Conservation (phyloP, 148 eudicot species). For the Cornus suecica region DNA sequence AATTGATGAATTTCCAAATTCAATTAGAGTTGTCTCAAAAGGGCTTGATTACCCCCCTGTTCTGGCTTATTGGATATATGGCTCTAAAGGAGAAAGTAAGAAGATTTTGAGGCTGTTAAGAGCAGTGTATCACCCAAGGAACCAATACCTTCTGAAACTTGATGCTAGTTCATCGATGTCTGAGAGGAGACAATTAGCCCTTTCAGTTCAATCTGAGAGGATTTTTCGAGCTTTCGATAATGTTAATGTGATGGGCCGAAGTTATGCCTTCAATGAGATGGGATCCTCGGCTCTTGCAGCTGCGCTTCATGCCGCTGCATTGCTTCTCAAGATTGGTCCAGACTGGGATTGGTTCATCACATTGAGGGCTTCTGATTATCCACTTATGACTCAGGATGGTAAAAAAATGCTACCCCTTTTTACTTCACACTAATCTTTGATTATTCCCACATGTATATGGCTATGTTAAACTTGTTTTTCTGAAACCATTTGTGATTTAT, state of each 20-base stretch:
- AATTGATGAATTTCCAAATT: not conserved
- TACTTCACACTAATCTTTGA: too few species aligned
- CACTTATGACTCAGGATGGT: constrained; percentile 46
- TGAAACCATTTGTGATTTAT: too few species aligned
- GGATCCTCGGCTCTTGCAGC: constrained; percentile 33
- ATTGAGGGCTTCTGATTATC: constrained; percentile 34
- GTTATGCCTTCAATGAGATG: constrained; percentile 21
- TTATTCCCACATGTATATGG: too few species aligned
- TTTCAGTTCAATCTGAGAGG: constrained; percentile 15
- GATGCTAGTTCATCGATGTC: constrained; percentile 16
- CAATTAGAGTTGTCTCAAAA: constrained; percentile 5
- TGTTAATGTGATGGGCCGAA: constrained; percentile 35
- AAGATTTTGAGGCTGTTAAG: constrained; percentile 33
- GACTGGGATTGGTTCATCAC: constrained; percentile 42
- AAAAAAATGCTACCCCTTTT: not conserved
- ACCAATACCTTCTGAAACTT: constrained; percentile 37
- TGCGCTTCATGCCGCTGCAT: constrained; percentile 36
- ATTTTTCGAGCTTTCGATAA: constrained; percentile 27
- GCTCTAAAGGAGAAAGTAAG: constrained; percentile 24
- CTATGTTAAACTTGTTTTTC: too few species aligned
- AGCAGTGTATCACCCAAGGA: constrained; percentile 41
- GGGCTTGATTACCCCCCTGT: constrained; percentile 26
- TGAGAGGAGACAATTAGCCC: constrained; percentile 31
- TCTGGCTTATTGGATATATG: constrained; percentile 34
- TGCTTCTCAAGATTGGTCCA: constrained; percentile 27